phyloP scores from a whole-genome alignment of 169 alveolate genomes.

The Plasmodium vinckei region DNA sequence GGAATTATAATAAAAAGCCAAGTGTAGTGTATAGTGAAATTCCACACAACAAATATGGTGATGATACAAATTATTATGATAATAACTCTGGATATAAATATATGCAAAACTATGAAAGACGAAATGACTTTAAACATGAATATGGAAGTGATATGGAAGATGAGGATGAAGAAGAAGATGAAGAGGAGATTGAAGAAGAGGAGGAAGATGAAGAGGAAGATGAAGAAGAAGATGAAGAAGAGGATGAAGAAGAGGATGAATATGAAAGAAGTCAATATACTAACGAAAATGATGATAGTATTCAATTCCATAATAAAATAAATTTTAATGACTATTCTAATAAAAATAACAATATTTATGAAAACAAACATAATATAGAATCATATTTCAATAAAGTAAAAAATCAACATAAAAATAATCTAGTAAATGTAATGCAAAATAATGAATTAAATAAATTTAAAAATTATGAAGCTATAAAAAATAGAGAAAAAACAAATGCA shows the following conservation, averaged over 20 bases:
- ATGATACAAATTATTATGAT: neutral
- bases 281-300: constrained; percentile 3
- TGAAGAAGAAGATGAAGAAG: constrained; percentile 28
- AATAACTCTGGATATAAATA: neutral
- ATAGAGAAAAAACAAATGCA: neutral
- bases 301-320: neutral
- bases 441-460: neutral
- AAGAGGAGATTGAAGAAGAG: constrained; percentile 27
- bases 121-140: neutral
- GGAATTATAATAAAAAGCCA: neutral
- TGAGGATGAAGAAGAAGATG: neutral
- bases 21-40: constrained; percentile 1
- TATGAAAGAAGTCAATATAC: neutral
- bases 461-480: neutral
- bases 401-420: neutral
- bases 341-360: constrained; percentile 14
- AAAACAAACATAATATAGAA: constrained; percentile 3
- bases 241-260: neutral
- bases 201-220: constrained; percentile 37
- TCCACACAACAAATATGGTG: neutral
- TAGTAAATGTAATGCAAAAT: neutral
- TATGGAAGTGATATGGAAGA: neutral
- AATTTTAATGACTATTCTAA: neutral
- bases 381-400: neutral
- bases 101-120: neutral